These are phyloP conservation scores for Escovopsis sp. DNA, from an alignment of 2,329 filamentous ascomycete species.

Conservation along the genomic window DNA sequence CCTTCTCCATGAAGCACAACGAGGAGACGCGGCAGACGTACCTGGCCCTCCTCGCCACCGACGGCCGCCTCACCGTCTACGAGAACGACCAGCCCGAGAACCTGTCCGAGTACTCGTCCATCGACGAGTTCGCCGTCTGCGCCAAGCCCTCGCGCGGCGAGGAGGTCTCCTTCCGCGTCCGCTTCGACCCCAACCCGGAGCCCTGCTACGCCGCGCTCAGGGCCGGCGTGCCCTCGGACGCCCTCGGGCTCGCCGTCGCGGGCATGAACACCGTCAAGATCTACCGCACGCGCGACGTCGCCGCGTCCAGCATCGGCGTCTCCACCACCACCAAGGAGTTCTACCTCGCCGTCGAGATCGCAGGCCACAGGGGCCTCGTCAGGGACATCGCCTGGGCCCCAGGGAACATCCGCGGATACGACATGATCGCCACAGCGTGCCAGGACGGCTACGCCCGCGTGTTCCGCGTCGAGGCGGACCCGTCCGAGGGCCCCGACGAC, in stretches of 20 bases:
- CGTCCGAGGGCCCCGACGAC: conserved; percentile 28
- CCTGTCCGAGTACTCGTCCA: conserved; percentile 56
- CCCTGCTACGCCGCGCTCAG: conserved; percentile 63
- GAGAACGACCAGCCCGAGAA: conserved; percentile 79
- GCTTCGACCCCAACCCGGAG: conserved; percentile 78
- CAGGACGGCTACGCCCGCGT: conserved; percentile 84
- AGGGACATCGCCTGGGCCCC: conserved; percentile 87
- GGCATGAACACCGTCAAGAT: conserved; percentile 73
- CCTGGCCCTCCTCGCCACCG: conserved; percentile 70
- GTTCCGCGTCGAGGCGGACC: conserved; percentile 56
- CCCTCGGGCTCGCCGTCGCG: conserved; percentile 69
- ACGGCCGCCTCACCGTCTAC: conserved; percentile 65
- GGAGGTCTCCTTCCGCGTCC: conserved; percentile 73
- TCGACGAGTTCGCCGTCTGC: conserved; percentile 66
- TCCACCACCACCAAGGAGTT: conserved; percentile 56
- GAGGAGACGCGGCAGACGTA: conserved; percentile 69
- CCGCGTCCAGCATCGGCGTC: conserved; percentile 36
- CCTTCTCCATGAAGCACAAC: conserved; percentile 72
- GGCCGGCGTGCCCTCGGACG: conserved; percentile 68
- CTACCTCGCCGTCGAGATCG: conserved; percentile 67
- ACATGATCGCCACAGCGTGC: conserved; percentile 80
- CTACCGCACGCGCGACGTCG: conserved; percentile 57
- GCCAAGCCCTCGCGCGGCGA: conserved; percentile 61
- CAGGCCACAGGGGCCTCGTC: conserved; percentile 60
- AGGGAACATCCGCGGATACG: conserved; percentile 78